Conservation (phyloP, 768 basidiomycete genomes). For the Hericium coralloides region DNA sequence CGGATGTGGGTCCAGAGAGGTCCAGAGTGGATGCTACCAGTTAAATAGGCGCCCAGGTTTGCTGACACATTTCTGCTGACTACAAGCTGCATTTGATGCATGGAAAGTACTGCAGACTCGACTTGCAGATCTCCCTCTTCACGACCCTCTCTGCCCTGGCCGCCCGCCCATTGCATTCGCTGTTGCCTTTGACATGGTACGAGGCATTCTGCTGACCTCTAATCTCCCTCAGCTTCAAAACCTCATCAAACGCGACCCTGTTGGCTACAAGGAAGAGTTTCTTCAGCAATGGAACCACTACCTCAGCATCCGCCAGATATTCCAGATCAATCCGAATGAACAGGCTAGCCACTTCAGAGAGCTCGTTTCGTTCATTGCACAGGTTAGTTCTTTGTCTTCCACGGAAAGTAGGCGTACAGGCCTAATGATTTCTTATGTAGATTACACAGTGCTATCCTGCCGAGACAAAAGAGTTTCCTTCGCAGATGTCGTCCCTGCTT, state of each 20-base stretch:
- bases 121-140: too few species aligned
- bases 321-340: constrained; percentile 73
- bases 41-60: too few species aligned
- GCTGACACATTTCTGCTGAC: too few species aligned
- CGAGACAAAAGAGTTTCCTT: constrained; percentile 80
- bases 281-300: constrained; percentile 96
- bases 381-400: constrained; percentile 33
- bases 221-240: constrained; percentile 96
- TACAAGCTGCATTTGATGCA: too few species aligned
- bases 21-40: too few species aligned
- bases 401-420: neutral
- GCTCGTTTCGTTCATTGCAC: constrained; percentile 84
- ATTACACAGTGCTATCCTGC: constrained; percentile 91
- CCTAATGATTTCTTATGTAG: constrained; percentile 22
- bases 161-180: neutral
- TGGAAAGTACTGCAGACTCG: too few species aligned
- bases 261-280: constrained; percentile 90
- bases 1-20: too few species aligned
- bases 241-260: constrained; percentile 89
- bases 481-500: constrained; percentile 69
- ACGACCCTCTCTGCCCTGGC: too few species aligned
- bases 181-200: constrained; percentile 29
- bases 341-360: constrained; percentile 81
- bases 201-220: constrained; percentile 73
- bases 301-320: constrained; percentile 78